Evolutionary conservation across 2,329 filamentous ascomycete genomes (phyloP).

Genomic region (Trichoderma semiorbis): DNA sequence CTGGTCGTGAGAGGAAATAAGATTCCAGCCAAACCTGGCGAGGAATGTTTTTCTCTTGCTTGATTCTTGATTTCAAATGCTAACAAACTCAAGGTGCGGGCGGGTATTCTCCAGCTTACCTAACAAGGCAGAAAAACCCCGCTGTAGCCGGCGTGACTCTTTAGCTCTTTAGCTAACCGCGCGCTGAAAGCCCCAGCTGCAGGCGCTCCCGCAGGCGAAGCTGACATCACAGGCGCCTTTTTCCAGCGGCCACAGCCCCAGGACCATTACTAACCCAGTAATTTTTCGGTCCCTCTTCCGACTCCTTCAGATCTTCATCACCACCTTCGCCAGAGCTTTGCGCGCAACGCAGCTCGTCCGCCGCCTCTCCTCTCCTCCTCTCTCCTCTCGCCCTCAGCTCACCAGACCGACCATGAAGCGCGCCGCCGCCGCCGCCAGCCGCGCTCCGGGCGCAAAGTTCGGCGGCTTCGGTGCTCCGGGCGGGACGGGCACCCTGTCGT

Average conservation of each 20-base stretch:
- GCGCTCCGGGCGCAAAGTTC: conserved; percentile 27
- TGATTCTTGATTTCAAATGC: conserved; percentile 14
- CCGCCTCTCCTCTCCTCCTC: not conserved
- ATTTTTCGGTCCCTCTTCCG: conserved; percentile 12
- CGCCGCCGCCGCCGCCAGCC: conserved; percentile 21
- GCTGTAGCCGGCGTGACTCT: conserved; percentile 11
- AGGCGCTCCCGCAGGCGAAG: not conserved
- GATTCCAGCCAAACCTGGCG: not conserved
- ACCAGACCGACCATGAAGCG: conserved; percentile 28
- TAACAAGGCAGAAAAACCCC: not conserved
- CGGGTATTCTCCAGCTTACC: not conserved
- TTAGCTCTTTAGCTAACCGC: not conserved
- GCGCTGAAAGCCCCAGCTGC: not conserved
- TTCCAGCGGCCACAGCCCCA: not conserved
- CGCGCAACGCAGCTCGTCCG: not conserved
- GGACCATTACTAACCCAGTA: conserved; percentile 2
- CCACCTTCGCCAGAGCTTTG: not conserved
- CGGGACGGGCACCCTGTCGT: conserved; percentile 63
- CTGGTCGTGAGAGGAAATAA: not conserved
- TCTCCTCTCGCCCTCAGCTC: not conserved
- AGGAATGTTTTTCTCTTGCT: not conserved
- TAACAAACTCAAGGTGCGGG: not conserved
- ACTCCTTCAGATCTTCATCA: not conserved
- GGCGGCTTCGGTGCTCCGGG: conserved; percentile 37
- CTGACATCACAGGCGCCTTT: conserved; percentile 15